Base-by-base conservation (phyloP, 768 basidiomycete species). In the Rhizopogon salebrosus region DNA sequence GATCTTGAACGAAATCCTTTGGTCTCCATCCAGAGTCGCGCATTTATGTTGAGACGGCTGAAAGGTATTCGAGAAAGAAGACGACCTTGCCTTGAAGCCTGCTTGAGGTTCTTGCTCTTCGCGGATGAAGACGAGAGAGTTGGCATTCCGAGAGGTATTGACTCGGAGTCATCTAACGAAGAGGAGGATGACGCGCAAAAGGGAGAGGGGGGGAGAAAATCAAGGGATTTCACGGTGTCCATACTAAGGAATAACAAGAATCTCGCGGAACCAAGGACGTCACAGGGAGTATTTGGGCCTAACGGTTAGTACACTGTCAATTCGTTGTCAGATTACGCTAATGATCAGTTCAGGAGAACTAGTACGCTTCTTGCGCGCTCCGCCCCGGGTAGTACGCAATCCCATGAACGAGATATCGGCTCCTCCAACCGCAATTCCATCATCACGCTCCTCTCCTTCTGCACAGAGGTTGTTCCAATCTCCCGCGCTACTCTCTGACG, bases 211-310 rank as follows among this genome's bases (percentile, higher is more conserved):
- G 59, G 53, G 49, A 70, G 69, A 60, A 79, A 72, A 62, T 64
- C 64, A 6, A 76, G 78, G 56, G 83, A 83, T 27, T 61, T 75
- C 10, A 77, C 81, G 0, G 75, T 81, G 34, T 74, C 81, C 0
- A 59, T 86, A 2, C 60, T 87, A 55, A 74, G 83, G 46, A 82
- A 76, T 46, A 78, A 84, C 59, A 89, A 91, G 69, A 92, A 92
- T 63, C 66, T 92, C 6, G 85, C 88, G 0, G 91, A 93, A 65
- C 87, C 92, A 1, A 73, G 89, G 55, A 91, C 89, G 0, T 92
- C 89, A 2, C 92, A 94, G 61, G 93, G 90, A 2, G 80, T 85
- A 0, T 95, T 95, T 72, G 89, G 92, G 1, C 89, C 89, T 0
- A 91, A 92, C 63, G 94, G 93, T 92, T 54, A 41, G 75, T 63